Evolutionary conservation across 176 grass and related monocot genomes (phyloP), one percentile per base, ranked within the genome.

Genomic region (Triticum timopheevii): DNA sequence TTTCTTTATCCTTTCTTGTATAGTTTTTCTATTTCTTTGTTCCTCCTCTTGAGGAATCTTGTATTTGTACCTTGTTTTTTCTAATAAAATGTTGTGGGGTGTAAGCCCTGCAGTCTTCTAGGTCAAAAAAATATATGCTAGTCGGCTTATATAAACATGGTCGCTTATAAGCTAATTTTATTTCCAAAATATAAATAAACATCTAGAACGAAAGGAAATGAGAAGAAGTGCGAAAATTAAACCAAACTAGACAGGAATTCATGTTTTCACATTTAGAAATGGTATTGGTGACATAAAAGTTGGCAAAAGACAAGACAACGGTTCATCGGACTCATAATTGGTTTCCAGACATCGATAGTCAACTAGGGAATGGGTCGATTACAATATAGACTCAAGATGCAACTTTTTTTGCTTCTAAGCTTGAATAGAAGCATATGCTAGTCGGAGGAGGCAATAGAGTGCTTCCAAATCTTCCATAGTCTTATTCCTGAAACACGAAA

Each of bases 401-500:
- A 88, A 82, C 82, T 2, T 76, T 91, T 30, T 79, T 69, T 62
- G 38, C 82, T 77, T 91, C 82, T 56, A 76, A 83, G 47, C 54
- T 88, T 81, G 2, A 52, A 88, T 81, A 80, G 61, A 81, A 70
- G 9, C 70, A 63, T 84, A 67, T 80, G 68, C 81, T 84, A 91
- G 36, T 58, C 59, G 61, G 81, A 70, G 28, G 28, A 30, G 82
- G 82, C 50, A 91, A 84, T 42, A 40, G 40, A 82, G 47, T 82
- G 86, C 85, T 78, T 79, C 73, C 25, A 15, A 81, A 82, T 85
- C 70, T 54, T 42, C 73, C 39, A 73, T 17, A 23, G 8, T 88
- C 64, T 91, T 91, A 88, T 91, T 91, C 69, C 90, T 88, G 78
- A 82, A 91, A 85, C 16, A 77, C 1, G 6, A 0, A 76, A 8